Evolutionary conservation across 345 rosid genomes (phyloP).

Genomic region (Capsella bursapastoris): DNA sequence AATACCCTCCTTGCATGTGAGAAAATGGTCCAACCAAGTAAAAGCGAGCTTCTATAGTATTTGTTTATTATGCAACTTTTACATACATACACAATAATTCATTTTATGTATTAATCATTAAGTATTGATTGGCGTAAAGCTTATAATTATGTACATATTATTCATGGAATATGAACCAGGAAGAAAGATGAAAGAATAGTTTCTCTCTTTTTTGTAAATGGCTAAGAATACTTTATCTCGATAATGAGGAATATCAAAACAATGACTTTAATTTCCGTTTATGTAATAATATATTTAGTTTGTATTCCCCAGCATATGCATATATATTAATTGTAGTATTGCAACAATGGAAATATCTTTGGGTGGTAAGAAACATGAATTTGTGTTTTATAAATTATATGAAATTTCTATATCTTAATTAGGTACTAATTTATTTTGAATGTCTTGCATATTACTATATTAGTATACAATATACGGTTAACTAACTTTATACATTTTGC

Average conservation of each 20-base stretch:
- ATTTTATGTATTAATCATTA: conserved; percentile 32
- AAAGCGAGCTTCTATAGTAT: conserved; percentile 19
- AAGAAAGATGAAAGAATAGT: conserved; percentile 39
- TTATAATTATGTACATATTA: conserved; percentile 5
- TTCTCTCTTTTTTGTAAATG: conserved; percentile 43
- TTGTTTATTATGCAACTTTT: conserved; percentile 30
- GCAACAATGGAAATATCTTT: neutral
- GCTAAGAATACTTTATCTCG: conserved; percentile 39
- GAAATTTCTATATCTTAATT: neutral
- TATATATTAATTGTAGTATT: neutral
- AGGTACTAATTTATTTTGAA: neutral
- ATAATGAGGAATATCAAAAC: conserved; percentile 27
- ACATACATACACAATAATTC: conserved; percentile 4
- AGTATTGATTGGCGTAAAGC: conserved; percentile 42
- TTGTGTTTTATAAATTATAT: neutral
- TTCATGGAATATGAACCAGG: conserved; percentile 42
- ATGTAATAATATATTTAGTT: neutral
- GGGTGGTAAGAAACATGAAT: neutral
- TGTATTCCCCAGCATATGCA: neutral
- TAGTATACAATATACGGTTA: neutral
- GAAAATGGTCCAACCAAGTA: conserved; percentile 43
- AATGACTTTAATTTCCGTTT: conserved; percentile 16
- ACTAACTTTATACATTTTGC: neutral
- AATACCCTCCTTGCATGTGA: conserved; percentile 39
- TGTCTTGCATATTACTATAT: neutral